Percentiles rank a stretch among this genome's conserved stretches.
Evolutionary conservation across 2,329 filamentous ascomycete species (phyloP).

Genomic region (Aspergillus intermedius): DNA sequence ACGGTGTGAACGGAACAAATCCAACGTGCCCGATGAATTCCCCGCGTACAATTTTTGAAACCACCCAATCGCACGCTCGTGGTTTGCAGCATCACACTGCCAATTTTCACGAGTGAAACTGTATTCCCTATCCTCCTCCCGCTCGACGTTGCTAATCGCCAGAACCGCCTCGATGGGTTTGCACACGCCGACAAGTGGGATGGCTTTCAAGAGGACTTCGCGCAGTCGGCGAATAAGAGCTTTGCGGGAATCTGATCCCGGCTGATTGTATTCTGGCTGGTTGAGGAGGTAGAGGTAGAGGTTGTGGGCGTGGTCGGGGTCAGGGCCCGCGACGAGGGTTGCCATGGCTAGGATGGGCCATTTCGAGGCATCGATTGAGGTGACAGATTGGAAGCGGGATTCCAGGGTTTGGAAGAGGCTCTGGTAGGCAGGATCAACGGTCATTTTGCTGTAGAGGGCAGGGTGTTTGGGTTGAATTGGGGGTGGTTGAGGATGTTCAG

Average conservation of each 20-base stretch:
- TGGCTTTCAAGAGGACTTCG: conserved; percentile 55
- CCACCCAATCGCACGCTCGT: conserved; percentile 50
- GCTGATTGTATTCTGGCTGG: conserved; percentile 37
- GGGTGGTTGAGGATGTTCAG: no score
- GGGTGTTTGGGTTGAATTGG: no score
- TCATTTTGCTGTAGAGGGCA: background rate
- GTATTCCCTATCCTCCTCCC: conserved; percentile 53
- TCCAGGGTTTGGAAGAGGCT: conserved; percentile 25
- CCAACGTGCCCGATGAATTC: conserved; percentile 35
- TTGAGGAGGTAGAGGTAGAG: conserved; percentile 53
- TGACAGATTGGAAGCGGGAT: conserved; percentile 19
- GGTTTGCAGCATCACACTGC: conserved; percentile 53
- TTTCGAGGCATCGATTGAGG: conserved; percentile 20
- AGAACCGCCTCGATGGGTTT: conserved; percentile 57
- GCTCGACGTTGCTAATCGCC: conserved; percentile 48
- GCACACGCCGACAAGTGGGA: conserved; percentile 54
- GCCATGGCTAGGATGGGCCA: conserved; percentile 35
- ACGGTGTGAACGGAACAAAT: conserved; percentile 24
- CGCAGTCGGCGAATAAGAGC: conserved; percentile 37
- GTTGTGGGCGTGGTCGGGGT: conserved; percentile 46
- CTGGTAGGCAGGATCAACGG: conserved; percentile 2
- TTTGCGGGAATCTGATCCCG: conserved; percentile 24
- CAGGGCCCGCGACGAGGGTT: conserved; percentile 44
- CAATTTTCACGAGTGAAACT: conserved; percentile 50
- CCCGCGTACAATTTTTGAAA: conserved; percentile 51